These are phyloP conservation scores for Globisporangium apiculatum DNA, from an alignment of 352 stramenopile species.

Conservation along the genomic window DNA sequence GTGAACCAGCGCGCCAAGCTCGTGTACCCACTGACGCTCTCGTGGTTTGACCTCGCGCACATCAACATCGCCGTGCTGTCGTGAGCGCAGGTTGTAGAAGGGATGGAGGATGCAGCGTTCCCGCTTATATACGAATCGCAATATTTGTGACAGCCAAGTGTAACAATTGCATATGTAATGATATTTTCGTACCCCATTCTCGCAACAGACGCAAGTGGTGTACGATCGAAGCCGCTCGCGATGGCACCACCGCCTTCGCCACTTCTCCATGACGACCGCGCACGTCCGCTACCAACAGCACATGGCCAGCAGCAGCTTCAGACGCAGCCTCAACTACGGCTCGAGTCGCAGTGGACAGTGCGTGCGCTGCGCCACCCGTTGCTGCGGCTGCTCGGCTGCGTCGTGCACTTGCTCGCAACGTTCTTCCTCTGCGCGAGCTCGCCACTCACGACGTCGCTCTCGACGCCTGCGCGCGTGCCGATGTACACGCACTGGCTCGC, in stretches of 20 bases:
- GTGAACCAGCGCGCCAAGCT: conserved; percentile 2
- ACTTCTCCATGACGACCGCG: too few species aligned
- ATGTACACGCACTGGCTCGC: conserved; percentile 26
- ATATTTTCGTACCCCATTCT: too few species aligned
- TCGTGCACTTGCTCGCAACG: conserved; percentile 21
- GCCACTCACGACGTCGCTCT: conserved; percentile 26
- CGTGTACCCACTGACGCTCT: conserved; percentile 4
- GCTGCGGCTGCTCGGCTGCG: conserved; percentile 8
- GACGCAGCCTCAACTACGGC: conserved; percentile 9
- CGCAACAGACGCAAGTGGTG: too few species aligned
- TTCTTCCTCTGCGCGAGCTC: conserved; percentile 36
- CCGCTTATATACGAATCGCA: too few species aligned
- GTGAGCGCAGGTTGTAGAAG: not conserved
- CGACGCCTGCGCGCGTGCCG: conserved; percentile 27
- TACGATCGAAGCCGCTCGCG: too few species aligned
- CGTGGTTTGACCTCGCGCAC: not conserved
- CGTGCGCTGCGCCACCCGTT: conserved; percentile 31
- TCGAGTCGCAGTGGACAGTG: conserved; percentile 31
- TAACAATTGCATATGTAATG: too few species aligned
- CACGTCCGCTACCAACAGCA: too few species aligned
- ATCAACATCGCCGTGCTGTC: conserved; percentile 5
- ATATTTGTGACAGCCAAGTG: too few species aligned
- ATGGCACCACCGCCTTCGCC: too few species aligned
- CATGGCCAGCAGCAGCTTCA: too few species aligned
- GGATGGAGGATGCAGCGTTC: too few species aligned